Base-by-base conservation (phyloP, 805 yeast genomes). In the Saccharomyces paradoxus region DNA sequence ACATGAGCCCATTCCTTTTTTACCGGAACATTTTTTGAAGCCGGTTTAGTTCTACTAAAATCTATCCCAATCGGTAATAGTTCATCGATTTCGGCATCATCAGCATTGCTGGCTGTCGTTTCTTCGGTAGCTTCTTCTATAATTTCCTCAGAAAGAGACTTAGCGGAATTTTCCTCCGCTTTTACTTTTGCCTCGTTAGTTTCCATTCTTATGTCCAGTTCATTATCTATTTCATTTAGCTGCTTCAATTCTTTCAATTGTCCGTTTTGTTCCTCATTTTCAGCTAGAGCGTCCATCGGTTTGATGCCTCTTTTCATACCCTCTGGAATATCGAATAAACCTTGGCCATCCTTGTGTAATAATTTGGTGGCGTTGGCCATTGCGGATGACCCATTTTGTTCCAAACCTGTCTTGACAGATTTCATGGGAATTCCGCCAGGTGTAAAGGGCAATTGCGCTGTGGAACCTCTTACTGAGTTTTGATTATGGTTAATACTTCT, bases 1-100 rank as follows among this genome's bases (percentile, higher is more conserved):
- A 88, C 82, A 71, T 94, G 99, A 0, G 99, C 99, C 98, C 98
- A 94, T 56, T 84, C 82, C 56, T 78, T 81, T 57, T 80, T 80
- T 49, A 68, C 69, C 21, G 63, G 29, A 21, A 56, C 48, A 17
- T 62, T 56, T 12, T 64, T 58, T 4, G 22, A 17, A 37, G 17
- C 12, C 4, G 63, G 55, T 21, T 58, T 63, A 17, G 63, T 52
- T 54, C 83, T 71, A 7, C 78, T 78, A 60, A 81, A 77, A 29
- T 74, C 71, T 27, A 79, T 66, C 47, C 79, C 80, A 49, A 75
- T 70, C 1, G 87, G 87, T 50, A 82, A 68, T 30, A 79, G 64
- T 14, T 67, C 73, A 64, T 78, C 83, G 30, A 77, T 72, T 2
- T 64, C 70, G n/a, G 63, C 48, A 12, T 57, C 67, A n/a, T 58